Percentiles rank a stretch among this genome's conserved stretches.
Conservation (phyloP, 345 rosid genomes). For the Viola odorata region DNA sequence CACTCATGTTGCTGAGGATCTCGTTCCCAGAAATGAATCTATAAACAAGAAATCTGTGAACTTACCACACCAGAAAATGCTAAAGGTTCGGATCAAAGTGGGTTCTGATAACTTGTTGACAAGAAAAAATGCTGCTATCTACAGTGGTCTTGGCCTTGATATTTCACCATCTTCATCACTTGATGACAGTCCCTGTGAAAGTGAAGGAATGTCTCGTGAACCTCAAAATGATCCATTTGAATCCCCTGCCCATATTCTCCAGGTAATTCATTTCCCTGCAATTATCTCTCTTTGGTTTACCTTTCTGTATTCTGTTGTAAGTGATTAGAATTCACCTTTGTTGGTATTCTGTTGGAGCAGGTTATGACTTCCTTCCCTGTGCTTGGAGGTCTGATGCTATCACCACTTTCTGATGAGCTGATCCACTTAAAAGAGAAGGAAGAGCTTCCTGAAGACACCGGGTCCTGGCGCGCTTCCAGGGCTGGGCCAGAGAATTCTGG, state of each 20-base stretch:
- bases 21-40: conserved; percentile 29
- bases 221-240: conserved; percentile 40
- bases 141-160: conserved; percentile 71
- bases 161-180: conserved; percentile 66
- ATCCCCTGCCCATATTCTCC: conserved; percentile 64
- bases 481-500: conserved; percentile 23
- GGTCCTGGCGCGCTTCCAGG: conserved; percentile 23
- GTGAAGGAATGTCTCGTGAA: conserved; percentile 50
- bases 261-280: conserved; percentile 40
- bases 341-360: conserved; percentile 46
- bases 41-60: conserved; percentile 33
- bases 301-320: conserved; percentile 1
- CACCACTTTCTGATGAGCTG: conserved; percentile 75
- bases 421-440: conserved; percentile 45
- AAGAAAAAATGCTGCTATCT: conserved; percentile 55
- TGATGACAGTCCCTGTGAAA: conserved; percentile 65
- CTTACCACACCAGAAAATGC: conserved; percentile 51
- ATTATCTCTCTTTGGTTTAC: conserved; percentile 19
- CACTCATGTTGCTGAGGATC: conserved; percentile 28
- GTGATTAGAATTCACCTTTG: conserved; percentile 17
- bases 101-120: conserved; percentile 72
- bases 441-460: conserved; percentile 31
- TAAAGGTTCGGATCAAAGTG: conserved; percentile 72
- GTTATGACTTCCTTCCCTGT: conserved; percentile 66
- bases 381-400: conserved; percentile 44